Conservation (phyloP, 768 basidiomycete genomes). For the Artomyces pyxidatus region DNA sequence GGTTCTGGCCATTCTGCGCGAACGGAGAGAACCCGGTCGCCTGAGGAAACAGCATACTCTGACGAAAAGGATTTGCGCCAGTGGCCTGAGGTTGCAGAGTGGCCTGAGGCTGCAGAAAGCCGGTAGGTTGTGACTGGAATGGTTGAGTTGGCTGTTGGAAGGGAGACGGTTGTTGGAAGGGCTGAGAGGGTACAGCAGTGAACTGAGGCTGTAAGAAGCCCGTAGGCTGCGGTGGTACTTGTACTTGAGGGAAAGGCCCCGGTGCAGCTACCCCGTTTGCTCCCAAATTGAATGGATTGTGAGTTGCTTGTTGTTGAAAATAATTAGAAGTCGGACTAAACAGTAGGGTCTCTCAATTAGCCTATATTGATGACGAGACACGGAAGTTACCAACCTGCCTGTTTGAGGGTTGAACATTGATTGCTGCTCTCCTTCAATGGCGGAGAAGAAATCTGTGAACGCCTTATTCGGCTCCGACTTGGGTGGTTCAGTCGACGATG, state of each 20-base stretch:
- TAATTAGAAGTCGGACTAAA: constrained; percentile 40
- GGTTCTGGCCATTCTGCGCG: constrained; percentile 1
- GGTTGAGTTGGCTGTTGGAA: constrained; percentile 28
- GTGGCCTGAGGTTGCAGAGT: constrained; percentile 52
- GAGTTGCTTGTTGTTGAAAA: constrained; percentile 48
- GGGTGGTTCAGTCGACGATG: constrained; percentile 18
- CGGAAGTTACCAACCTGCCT: constrained; percentile 35
- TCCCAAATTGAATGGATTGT: constrained; percentile 85
- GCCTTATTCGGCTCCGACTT: constrained; percentile 37
- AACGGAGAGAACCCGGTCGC: constrained; percentile 13
- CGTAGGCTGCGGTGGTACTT: constrained; percentile 1
- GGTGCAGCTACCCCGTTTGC: constrained; percentile 44
- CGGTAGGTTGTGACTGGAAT: constrained; percentile 14
- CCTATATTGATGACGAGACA: background rate
- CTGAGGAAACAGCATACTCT: constrained; percentile 41
- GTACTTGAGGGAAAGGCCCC: constrained; percentile 29
- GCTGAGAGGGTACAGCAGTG: constrained; percentile 12
- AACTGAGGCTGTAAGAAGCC: constrained; percentile 14
- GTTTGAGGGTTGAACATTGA: constrained; percentile 62
- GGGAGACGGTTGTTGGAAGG: constrained; percentile 15
- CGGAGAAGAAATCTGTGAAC: constrained; percentile 77
- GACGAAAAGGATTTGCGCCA: constrained; percentile 70
- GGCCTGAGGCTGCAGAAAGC: constrained; percentile 30
- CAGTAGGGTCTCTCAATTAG: constrained; percentile 2
- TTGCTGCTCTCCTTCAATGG: constrained; percentile 78